A percentile compares a stretch with the other conserved stretches of the same genome.
Conservation (phyloP, 2,329 filamentous ascomycete genomes). For the Diaporthe ilicicola region DNA sequence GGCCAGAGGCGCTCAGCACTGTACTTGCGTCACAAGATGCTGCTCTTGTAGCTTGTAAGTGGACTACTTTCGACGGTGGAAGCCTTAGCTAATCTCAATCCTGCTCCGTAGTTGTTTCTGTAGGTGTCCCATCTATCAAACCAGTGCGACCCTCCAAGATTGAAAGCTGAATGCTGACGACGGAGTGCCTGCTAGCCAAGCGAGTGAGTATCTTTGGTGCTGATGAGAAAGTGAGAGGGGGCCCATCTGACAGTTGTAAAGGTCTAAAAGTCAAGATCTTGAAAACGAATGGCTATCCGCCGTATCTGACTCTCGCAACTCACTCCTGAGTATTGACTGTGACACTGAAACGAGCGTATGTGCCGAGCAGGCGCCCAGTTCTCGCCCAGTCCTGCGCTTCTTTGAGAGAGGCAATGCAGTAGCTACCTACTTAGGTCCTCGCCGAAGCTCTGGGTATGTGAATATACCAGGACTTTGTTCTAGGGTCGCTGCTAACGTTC, state of each 20-base stretch:
- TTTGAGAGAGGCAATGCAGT: constrained; percentile 33
- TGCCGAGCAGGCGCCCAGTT: constrained; percentile 24
- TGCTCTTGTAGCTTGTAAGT: constrained; percentile 35
- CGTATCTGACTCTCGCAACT: constrained; percentile 6
- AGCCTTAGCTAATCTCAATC: neutral
- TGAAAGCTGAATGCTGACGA: neutral
- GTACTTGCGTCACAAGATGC: constrained; percentile 21
- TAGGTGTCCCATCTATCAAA: constrained; percentile 21
- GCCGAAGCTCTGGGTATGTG: constrained; percentile 35
- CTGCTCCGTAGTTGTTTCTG: constrained; percentile 31
- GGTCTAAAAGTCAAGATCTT: constrained; percentile 33
- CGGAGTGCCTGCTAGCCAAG: constrained; percentile 1
- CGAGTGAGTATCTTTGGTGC: constrained; percentile 19
- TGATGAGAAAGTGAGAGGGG: neutral
- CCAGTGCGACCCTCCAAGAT: no score
- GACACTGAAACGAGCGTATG: constrained; percentile 30
- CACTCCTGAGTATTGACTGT: constrained; percentile 39
- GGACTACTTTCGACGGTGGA: no score
- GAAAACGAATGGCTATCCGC: constrained; percentile 37
- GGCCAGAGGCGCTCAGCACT: constrained; percentile 3
- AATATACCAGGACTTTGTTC: neutral
- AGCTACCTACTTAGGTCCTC: constrained; percentile 36
- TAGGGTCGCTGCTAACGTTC: neutral
- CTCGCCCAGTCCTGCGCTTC: constrained; percentile 36
- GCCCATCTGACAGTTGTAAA: neutral